These are phyloP conservation scores for Phytophthora niederhauseri DNA, from an alignment of 352 stramenopile species.

Conservation along the genomic window DNA sequence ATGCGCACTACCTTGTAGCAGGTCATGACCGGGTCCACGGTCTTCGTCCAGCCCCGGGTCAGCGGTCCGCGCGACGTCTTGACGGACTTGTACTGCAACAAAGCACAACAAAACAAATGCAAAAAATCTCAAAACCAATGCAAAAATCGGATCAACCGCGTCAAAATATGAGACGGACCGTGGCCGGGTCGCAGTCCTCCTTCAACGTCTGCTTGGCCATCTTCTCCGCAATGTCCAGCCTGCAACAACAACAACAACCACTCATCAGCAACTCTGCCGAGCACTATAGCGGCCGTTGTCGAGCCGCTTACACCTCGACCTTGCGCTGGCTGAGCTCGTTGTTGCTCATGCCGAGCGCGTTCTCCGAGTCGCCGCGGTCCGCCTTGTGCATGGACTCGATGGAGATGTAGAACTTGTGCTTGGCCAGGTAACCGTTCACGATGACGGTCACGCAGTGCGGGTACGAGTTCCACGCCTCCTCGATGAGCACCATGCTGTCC, in stretches of 20 bases:
- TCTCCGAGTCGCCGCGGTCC: conserved; percentile 65
- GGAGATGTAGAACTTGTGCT: conserved; percentile 90
- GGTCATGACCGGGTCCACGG: conserved; percentile 80
- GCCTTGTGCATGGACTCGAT: conserved; percentile 83
- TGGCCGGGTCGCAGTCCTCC: conserved; percentile 68
- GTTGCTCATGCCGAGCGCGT: conserved; percentile 68
- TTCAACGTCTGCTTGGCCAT: conserved; percentile 79
- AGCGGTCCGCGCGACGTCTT: conserved; percentile 81
- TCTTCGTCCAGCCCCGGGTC: conserved; percentile 67
- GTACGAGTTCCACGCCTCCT: conserved; percentile 90
- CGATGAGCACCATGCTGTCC: conserved; percentile 86
- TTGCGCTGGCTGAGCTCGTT: conserved; percentile 78
- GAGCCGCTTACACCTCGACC: conserved; percentile 68
- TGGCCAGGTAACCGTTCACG: conserved; percentile 82
- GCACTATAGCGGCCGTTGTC: neutral
- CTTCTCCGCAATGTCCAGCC: conserved; percentile 79
- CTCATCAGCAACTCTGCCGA: too few species aligned
- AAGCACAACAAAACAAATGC: neutral
- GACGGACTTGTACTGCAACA: conserved; percentile 62
- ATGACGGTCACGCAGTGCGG: conserved; percentile 89
- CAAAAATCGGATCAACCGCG: neutral
- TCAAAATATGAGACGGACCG: conserved; percentile 30
- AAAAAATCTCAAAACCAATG: neutral
- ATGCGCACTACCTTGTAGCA: conserved; percentile 89
- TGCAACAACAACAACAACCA: conserved; percentile 30